phyloP scores from a whole-genome alignment of 768 basidiomycete species.

The Panellus pusillus region DNA sequence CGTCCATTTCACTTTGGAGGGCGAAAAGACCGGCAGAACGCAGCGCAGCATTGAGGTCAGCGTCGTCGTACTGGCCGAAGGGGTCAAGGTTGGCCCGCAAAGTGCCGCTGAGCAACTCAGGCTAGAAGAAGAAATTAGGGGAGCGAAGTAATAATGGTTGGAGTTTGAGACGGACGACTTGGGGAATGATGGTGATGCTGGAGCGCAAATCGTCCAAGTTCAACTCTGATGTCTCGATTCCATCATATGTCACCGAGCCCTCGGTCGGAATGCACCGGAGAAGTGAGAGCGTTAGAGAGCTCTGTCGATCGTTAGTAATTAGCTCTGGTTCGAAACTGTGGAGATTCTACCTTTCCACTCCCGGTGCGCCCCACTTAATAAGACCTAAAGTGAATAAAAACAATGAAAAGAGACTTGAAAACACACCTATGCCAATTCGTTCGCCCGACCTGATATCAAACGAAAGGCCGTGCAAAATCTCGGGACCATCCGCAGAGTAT shows the following conservation, averaged over 20 bases:
- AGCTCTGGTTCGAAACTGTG: not conserved
- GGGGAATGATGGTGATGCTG: conserved; percentile 46
- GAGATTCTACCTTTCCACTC: conserved; percentile 23
- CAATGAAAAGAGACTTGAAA: conserved; percentile 20
- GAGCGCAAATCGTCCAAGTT: conserved; percentile 46
- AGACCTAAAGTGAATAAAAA: not conserved
- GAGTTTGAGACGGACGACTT: conserved; percentile 10
- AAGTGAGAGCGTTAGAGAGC: conserved; percentile 57
- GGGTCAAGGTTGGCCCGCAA: conserved; percentile 48
- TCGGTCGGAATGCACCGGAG: conserved; percentile 39
- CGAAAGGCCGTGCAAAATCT: conserved; percentile 18
- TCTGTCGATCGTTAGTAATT: conserved; percentile 30
- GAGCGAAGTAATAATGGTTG: not conserved
- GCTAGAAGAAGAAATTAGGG: conserved; percentile 7
- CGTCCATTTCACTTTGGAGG: conserved; percentile 34
- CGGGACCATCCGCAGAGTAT: conserved; percentile 30
- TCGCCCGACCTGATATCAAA: conserved; percentile 47
- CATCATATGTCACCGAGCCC: conserved; percentile 41
- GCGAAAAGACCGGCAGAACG: conserved; percentile 33
- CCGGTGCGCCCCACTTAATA: conserved; percentile 27
- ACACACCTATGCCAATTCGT: conserved; percentile 41
- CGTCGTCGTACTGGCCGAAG: conserved; percentile 44
- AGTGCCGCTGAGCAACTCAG: conserved; percentile 40
- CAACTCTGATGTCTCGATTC: conserved; percentile 36
- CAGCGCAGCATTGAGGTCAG: conserved; percentile 35